Conservation (phyloP, 176 grass and related monocot genomes). For the Bolboschoenus planiculmis region DNA sequence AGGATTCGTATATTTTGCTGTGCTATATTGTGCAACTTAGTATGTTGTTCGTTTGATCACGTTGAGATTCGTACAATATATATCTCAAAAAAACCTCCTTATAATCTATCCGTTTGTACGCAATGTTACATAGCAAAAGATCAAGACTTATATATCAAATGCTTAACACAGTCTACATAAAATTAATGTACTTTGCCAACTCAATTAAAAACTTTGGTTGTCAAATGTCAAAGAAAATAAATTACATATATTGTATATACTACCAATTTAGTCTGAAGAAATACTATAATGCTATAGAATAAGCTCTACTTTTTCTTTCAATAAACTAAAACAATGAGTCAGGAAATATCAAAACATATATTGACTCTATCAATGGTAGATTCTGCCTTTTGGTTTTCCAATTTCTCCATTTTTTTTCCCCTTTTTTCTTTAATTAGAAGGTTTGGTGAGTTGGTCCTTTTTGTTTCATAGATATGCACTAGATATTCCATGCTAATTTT, state of each 20-base stretch:
- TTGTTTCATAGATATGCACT: not conserved
- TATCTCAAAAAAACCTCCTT: too few species aligned
- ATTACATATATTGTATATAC: not conserved
- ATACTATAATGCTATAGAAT: not conserved
- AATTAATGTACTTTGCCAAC: not conserved
- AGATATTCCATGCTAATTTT: constrained; percentile 11
- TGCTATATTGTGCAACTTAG: too few species aligned
- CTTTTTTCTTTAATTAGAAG: not conserved
- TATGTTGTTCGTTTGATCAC: too few species aligned
- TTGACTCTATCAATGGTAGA: not conserved
- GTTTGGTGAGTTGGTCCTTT: not conserved
- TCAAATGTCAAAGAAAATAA: not conserved
- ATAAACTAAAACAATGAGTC: not conserved
- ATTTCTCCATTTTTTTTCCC: not conserved
- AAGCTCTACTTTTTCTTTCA: not conserved
- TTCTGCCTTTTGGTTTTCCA: not conserved
- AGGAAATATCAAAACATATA: not conserved
- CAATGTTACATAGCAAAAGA: too few species aligned
- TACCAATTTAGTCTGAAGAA: not conserved
- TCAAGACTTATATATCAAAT: too few species aligned
- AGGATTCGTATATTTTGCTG: too few species aligned
- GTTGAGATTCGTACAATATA: too few species aligned
- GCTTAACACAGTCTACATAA: not conserved
- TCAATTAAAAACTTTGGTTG: not conserved
- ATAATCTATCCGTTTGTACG: too few species aligned